phyloP scores from a whole-genome alignment of 139 green algal genomes.

The Tetraselmis striata region DNA sequence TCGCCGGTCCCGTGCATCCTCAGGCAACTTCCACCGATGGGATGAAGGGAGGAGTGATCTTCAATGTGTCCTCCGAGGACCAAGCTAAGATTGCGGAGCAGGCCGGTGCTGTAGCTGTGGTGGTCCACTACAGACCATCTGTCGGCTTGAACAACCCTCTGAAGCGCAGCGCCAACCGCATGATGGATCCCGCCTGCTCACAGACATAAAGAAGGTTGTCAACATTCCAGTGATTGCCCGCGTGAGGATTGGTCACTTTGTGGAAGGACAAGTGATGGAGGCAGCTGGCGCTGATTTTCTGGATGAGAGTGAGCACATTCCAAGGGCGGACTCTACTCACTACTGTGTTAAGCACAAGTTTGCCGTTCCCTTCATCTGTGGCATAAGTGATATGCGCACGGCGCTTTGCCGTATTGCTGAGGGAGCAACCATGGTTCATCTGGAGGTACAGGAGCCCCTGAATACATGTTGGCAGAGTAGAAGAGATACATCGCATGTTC shows the following conservation, averaged over 20 bases:
- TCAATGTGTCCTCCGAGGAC: conserved; percentile 99
- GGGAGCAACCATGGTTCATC: conserved; percentile 45
- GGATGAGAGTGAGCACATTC: conserved; percentile 5
- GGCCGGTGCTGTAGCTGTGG: conserved; percentile 54
- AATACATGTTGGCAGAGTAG: too few relatives aligned
- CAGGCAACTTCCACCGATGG: conserved; percentile 30
- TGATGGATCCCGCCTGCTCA: conserved; percentile 9
- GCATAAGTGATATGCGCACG: conserved; percentile 47
- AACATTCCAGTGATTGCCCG: conserved; percentile 7
- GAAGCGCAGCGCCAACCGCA: not conserved
- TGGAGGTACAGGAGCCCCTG: too few relatives aligned
- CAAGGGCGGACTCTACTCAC: not conserved
- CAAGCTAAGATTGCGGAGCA: conserved; percentile 82
- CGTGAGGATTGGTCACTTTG: conserved; percentile 7
- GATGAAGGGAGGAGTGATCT: conserved; percentile 97
- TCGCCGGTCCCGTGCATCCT: too few relatives aligned
- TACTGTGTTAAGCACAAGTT: conserved; percentile 31
- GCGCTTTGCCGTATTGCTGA: conserved; percentile 48
- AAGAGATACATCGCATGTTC: too few relatives aligned
- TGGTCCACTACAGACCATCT: not conserved
- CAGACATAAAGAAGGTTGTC: not conserved
- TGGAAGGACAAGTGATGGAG: conserved; percentile 10
- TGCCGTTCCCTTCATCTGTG: conserved; percentile 48
- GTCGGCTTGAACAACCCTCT: not conserved
- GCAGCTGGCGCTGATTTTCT: conserved; percentile 2